These are phyloP conservation scores for Dunaliella primolecta DNA, from an alignment of 139 green algal genomes.

Conservation along the genomic window DNA sequence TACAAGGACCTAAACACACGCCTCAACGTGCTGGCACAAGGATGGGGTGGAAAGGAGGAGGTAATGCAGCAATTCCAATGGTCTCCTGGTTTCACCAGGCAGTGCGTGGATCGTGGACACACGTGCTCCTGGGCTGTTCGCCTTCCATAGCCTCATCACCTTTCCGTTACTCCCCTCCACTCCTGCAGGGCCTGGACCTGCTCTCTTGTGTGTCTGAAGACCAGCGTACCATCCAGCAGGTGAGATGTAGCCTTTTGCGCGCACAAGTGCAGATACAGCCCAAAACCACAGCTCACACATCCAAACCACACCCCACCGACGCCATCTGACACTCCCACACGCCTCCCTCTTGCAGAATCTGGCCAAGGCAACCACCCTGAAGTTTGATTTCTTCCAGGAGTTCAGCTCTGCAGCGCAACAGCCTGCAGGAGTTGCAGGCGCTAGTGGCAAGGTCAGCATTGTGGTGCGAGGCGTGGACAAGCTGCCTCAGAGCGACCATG, in stretches of 20 bases:
- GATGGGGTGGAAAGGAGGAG: constrained; percentile 83
- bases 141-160: background rate
- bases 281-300: no score
- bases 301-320: no score
- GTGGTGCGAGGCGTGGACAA: constrained; percentile 48
- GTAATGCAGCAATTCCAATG: constrained; percentile 38
- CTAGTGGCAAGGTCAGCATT: constrained; percentile 43
- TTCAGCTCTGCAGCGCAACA: background rate
- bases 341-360: no score
- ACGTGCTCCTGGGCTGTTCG: background rate
- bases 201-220: constrained; percentile 36
- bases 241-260: no score
- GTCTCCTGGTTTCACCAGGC: background rate
- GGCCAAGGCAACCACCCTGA: constrained; percentile 34
- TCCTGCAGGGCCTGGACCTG: constrained; percentile 72
- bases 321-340: no score
- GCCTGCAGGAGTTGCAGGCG: constrained; percentile 10
- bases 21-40: constrained; percentile 66
- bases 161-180: background rate
- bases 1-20: constrained; percentile 55
- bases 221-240: background rate
- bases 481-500: constrained; percentile 48
- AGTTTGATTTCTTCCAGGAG: constrained; percentile 70
- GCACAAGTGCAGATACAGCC: no score
- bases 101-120: background rate